phyloP scores from a whole-genome alignment of 2,329 filamentous ascomycete genomes.

The Colletotrichum kahawae region DNA sequence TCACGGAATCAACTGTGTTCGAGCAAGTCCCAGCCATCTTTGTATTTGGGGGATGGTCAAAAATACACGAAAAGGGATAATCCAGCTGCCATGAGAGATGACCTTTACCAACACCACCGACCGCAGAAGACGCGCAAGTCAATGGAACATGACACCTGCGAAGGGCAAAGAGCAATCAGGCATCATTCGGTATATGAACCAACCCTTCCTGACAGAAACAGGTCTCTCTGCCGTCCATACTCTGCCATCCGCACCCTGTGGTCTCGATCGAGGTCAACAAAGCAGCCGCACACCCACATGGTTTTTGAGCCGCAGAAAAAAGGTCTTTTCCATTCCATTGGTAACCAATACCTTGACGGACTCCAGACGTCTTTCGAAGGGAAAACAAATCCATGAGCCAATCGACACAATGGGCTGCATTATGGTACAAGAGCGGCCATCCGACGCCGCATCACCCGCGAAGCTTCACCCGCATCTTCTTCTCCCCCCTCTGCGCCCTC shows the following conservation, averaged over 20 bases:
- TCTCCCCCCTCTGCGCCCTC: constrained; percentile 23
- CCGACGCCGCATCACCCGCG: background rate
- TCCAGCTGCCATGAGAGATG: background rate
- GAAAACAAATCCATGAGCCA: background rate
- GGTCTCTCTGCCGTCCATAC: background rate
- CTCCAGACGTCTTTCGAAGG: background rate
- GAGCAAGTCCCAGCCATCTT: background rate
- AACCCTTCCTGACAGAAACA: background rate
- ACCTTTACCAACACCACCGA: background rate
- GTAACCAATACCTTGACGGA: background rate
- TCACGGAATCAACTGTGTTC: background rate
- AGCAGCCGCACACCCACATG: background rate
- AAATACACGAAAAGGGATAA: background rate
- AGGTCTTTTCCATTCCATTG: background rate
- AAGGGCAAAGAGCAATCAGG: fast-evolving
- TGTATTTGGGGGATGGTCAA: background rate
- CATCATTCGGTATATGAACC: fast-evolving
- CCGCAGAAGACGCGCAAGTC: background rate
- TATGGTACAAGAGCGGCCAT: background rate
- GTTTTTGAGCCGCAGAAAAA: background rate
- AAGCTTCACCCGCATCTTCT: background rate
- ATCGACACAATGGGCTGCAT: background rate
- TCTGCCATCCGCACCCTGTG: background rate
- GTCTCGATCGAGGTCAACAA: background rate
- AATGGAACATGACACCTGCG: background rate